A percentile compares a stretch with the other conserved stretches of the same genome.
phyloP scores from a whole-genome alignment of 306 rosid species.

The Dalbergia cochinchinensis region DNA sequence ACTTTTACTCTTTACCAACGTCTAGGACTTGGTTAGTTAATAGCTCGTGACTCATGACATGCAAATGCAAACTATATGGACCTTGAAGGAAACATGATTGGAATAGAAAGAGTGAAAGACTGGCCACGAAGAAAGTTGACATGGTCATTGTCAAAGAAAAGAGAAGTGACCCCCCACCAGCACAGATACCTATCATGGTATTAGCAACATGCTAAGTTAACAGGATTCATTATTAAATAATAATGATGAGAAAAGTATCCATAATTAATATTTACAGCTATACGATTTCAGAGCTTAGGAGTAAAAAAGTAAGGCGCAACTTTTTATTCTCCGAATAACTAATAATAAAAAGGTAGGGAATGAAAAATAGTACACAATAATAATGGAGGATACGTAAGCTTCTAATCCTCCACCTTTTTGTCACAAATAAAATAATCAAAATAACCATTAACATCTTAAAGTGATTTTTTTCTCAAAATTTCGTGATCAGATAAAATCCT shows the following conservation, averaged over 20 bases:
- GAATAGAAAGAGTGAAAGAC: background rate
- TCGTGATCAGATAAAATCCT: too few species aligned
- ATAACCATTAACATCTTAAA: too few species aligned
- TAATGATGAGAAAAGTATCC: background rate
- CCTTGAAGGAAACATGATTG: background rate
- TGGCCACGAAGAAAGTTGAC: background rate
- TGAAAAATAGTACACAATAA: too few species aligned
- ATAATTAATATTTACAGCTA: background rate
- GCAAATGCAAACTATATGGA: background rate
- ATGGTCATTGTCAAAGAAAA: background rate
- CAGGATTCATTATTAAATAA: background rate
- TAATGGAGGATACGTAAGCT: too few species aligned
- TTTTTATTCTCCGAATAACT: too few species aligned
- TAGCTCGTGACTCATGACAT: background rate
- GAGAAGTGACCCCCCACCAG: constrained; percentile 19
- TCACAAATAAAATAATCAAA: too few species aligned
- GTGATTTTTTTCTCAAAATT: too few species aligned
- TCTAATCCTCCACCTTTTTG: too few species aligned
- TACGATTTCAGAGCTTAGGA: background rate
- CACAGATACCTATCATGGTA: constrained; percentile 1
- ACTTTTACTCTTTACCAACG: background rate
- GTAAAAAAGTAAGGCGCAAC: background rate
- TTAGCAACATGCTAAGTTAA: constrained; percentile 14
- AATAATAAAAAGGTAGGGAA: background rate
- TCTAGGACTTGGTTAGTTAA: background rate